Evolutionary conservation across 2,329 filamentous ascomycete species (phyloP).

Genomic region (Beauveria bassiana): DNA sequence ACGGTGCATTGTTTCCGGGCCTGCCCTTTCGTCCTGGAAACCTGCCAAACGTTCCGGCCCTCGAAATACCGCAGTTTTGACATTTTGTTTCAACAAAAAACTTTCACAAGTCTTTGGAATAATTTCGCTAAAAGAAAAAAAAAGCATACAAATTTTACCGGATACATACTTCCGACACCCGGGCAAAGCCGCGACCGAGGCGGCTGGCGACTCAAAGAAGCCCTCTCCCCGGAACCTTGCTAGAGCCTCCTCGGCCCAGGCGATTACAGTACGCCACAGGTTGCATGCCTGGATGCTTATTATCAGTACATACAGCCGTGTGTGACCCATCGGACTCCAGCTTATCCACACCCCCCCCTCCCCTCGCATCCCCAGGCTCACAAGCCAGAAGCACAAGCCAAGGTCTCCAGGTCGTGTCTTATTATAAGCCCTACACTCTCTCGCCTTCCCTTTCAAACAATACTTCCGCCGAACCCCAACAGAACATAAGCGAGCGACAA

Average conservation of each 20-base stretch:
- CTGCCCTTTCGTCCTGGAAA: background rate
- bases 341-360: background rate
- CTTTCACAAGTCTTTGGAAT: background rate
- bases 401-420: constrained; percentile 7
- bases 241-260: background rate
- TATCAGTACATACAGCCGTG: background rate
- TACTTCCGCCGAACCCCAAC: background rate
- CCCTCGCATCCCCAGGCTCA: constrained; percentile 1
- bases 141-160: background rate
- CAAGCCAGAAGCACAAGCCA: constrained; percentile 9
- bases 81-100: background rate
- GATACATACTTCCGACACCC: constrained; percentile 4
- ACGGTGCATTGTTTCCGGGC: background rate
- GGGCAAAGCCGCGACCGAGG: constrained; percentile 5
- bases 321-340: background rate
- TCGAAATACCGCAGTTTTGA: background rate
- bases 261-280: background rate
- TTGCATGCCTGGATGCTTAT: background rate
- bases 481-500: constrained; percentile 6
- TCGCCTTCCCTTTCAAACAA: background rate
- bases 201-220: background rate
- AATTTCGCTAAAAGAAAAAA: background rate
- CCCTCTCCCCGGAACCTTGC: background rate
- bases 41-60: background rate
- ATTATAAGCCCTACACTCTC: constrained; percentile 9